A percentile compares a stretch with the other conserved stretches of the same genome.
These are phyloP conservation scores for Penicillium sp. DNA, from an alignment of 2,329 filamentous ascomycete genomes.

Conservation along the genomic window DNA sequence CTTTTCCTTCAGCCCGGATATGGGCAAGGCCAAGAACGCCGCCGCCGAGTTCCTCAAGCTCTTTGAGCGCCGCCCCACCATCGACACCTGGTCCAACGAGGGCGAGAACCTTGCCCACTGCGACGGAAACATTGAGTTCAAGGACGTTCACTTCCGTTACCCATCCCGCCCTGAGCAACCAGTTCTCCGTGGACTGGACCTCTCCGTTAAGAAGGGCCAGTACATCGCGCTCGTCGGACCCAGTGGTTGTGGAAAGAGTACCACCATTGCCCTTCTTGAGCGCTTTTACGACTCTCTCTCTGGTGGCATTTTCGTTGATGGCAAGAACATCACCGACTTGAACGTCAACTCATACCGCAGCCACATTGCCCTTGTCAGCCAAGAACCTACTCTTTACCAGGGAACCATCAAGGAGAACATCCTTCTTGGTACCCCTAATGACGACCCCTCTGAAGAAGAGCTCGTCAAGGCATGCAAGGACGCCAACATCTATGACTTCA, in stretches of 20 bases:
- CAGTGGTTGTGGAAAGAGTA: constrained; percentile 91
- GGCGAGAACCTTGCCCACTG: constrained; percentile 65
- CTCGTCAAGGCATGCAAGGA: constrained; percentile 81
- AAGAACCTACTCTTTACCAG: constrained; percentile 93
- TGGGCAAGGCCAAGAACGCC: constrained; percentile 88
- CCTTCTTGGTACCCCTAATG: constrained; percentile 69
- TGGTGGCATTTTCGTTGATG: constrained; percentile 80
- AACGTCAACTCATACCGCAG: constrained; percentile 86
- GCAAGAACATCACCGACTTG: constrained; percentile 74
- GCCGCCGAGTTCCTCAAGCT: constrained; percentile 77
- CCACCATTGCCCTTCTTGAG: constrained; percentile 87
- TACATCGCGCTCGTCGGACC: constrained; percentile 81
- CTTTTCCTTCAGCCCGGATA: constrained; percentile 87
- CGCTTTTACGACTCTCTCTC: constrained; percentile 89
- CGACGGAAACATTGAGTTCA: constrained; percentile 82
- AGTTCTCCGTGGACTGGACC: constrained; percentile 81
- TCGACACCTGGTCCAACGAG: constrained; percentile 77
- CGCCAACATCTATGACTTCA: constrained; percentile 91
- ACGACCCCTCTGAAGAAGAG: constrained; percentile 69
- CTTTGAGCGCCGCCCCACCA: constrained; percentile 77
- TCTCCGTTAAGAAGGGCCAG: constrained; percentile 49
- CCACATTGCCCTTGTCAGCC: constrained; percentile 82
- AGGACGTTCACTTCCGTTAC: constrained; percentile 91
- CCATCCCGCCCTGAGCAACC: constrained; percentile 87
- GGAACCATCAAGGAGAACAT: constrained; percentile 91